phyloP scores from a whole-genome alignment of 306 rosid species.

The Erythrophleum fordii region DNA sequence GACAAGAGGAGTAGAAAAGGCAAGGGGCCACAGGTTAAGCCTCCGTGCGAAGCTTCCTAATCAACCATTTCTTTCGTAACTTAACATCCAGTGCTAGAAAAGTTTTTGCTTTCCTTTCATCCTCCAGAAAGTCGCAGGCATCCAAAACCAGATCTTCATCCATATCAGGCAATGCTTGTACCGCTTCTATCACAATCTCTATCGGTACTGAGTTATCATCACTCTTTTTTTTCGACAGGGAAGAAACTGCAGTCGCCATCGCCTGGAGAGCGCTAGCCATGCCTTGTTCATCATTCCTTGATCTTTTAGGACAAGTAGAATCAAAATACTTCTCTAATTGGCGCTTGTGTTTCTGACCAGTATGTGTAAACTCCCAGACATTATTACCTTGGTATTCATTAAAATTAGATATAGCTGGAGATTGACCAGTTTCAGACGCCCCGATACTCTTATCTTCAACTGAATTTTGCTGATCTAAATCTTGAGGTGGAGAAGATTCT shows the following conservation, averaged over 20 bases:
- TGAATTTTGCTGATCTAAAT: slow-evolving; percentile 48
- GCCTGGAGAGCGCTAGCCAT: slow-evolving; percentile 63
- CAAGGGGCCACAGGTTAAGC: slow-evolving; percentile 34
- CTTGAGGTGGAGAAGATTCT: slow-evolving; percentile 49
- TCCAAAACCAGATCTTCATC: slow-evolving; percentile 83
- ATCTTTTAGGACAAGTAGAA: slow-evolving; percentile 48
- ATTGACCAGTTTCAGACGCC: slow-evolving; percentile 38
- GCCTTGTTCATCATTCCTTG: slow-evolving; percentile 52
- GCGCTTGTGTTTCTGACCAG: slow-evolving; percentile 54
- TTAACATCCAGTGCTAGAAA: slow-evolving; percentile 70
- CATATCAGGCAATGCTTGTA: slow-evolving; percentile 81
- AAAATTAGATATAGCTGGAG: slow-evolving; percentile 54
- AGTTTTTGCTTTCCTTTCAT: slow-evolving; percentile 76
- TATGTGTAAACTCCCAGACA: slow-evolving; percentile 41
- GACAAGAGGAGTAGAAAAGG: not conserved
- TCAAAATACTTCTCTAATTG: slow-evolving; percentile 46
- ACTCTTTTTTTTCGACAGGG: slow-evolving; percentile 52
- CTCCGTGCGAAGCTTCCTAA: slow-evolving; percentile 67
- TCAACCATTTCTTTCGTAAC: slow-evolving; percentile 71
- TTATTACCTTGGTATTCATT: slow-evolving; percentile 43
- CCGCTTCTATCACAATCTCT: slow-evolving; percentile 65
- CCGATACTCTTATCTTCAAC: slow-evolving; percentile 38
- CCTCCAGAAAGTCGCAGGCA: slow-evolving; percentile 81
- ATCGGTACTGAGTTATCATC: slow-evolving; percentile 53
- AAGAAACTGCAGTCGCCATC: slow-evolving; percentile 68